phyloP scores from a whole-genome alignment of 148 eudicot genomes.

The Oxyria digyna region DNA sequence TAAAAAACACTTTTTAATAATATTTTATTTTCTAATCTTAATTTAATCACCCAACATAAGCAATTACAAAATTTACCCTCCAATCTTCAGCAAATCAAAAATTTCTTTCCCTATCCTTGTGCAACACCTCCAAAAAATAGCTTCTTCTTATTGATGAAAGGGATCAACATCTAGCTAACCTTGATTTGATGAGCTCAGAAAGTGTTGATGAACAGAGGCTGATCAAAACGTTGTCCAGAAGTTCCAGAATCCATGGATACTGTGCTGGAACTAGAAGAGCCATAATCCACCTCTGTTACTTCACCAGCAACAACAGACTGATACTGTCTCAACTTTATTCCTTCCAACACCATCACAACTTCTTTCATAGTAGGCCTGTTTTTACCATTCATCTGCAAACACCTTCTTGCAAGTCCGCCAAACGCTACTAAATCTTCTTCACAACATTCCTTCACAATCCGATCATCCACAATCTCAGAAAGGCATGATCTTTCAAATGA shows the following conservation, averaged over 20 bases:
- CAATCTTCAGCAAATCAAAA: background rate
- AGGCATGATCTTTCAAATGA: constrained; percentile 12
- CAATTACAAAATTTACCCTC: too few species aligned
- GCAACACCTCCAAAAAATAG: constrained; percentile 1
- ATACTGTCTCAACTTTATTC: background rate
- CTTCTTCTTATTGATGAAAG: constrained; percentile 11
- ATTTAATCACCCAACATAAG: too few species aligned
- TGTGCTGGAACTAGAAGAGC: background rate
- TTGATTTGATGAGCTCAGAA: background rate
- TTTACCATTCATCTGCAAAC: constrained; percentile 21
- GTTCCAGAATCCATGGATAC: background rate
- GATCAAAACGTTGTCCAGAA: background rate
- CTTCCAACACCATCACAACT: constrained; percentile 18
- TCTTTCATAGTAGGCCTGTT: constrained; percentile 31
- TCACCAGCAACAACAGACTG: background rate
- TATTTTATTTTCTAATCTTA: too few species aligned
- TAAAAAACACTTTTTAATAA: too few species aligned
- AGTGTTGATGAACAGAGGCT: constrained; percentile 1
- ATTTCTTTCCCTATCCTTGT: background rate
- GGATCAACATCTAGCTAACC: background rate
- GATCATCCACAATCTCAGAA: constrained; percentile 17
- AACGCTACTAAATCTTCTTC: constrained; percentile 14
- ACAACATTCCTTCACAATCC: constrained; percentile 16
- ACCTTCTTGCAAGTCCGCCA: constrained; percentile 21
- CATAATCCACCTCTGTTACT: background rate